Evolutionary conservation across 768 basidiomycete genomes (phyloP).

Genomic region (Boletus vinaceobasis): DNA sequence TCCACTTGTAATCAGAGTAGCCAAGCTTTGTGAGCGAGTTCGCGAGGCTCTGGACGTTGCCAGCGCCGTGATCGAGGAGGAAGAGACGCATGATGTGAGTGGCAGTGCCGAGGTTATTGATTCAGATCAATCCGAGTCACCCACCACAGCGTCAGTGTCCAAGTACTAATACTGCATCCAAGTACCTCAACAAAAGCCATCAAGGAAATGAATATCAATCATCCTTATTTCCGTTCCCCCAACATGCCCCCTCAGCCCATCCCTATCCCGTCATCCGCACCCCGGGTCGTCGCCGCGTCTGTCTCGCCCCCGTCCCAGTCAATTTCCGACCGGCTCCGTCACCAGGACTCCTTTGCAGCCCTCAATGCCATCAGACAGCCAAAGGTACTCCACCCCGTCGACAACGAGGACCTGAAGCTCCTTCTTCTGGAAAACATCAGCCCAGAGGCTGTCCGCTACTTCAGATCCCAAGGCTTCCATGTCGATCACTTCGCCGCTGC

Average conservation of each 20-base stretch:
- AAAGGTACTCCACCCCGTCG: constrained; percentile 75
- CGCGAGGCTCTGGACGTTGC: constrained; percentile 90
- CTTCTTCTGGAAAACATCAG: constrained; percentile 95
- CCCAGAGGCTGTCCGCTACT: constrained; percentile 77
- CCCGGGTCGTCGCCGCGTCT: constrained; percentile 45
- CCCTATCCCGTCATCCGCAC: constrained; percentile 35
- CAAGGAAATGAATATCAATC: constrained; percentile 6
- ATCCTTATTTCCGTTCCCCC: constrained; percentile 12
- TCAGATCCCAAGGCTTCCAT: constrained; percentile 81
- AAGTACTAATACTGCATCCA: neutral
- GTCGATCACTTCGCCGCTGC: constrained; percentile 88
- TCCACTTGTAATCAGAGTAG: constrained; percentile 80
- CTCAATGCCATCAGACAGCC: constrained; percentile 47
- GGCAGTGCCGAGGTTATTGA: no score
- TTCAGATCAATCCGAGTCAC: no score
- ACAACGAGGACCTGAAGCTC: constrained; percentile 76
- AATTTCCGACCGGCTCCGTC: constrained; percentile 47
- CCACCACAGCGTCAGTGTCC: no score
- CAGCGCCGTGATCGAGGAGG: constrained; percentile 95
- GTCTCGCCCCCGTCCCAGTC: constrained; percentile 46
- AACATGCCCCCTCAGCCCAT: constrained; percentile 48
- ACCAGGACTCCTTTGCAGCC: constrained; percentile 30
- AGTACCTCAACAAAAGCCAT: constrained; percentile 7
- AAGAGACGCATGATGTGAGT: constrained; percentile 54
- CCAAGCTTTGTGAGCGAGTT: constrained; percentile 87